phyloP scores from a whole-genome alignment of 1,139 yeast species.

The Pichia sp. region DNA sequence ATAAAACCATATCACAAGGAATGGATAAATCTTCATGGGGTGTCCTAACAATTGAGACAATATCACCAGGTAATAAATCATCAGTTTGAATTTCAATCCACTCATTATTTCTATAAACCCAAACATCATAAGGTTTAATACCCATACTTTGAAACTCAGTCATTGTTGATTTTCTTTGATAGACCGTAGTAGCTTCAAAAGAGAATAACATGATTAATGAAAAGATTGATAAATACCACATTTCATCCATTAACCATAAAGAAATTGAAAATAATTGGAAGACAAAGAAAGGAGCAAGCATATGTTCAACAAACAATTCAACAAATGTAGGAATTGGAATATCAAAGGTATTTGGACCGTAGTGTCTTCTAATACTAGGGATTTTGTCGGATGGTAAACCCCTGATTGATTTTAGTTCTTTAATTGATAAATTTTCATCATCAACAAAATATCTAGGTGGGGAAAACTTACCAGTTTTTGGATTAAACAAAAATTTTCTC shows the following conservation, averaged over 20 bases:
- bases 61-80: constrained; percentile 84
- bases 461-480: constrained; percentile 48
- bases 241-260: constrained; percentile 93
- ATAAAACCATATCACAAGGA: constrained; percentile 88
- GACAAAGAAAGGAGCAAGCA: constrained; percentile 96
- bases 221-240: constrained; percentile 92
- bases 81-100: constrained; percentile 73
- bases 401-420: constrained; percentile 50
- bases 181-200: constrained; percentile 91
- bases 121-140: constrained; percentile 78
- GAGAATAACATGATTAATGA: constrained; percentile 87
- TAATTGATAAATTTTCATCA: constrained; percentile 57
- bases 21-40: constrained; percentile 79
- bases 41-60: constrained; percentile 83
- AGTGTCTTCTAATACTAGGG: constrained; percentile 50
- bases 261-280: constrained; percentile 95
- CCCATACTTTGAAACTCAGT: constrained; percentile 96
- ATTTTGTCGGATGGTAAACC: constrained; percentile 48
- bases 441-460: constrained; percentile 73
- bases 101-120: constrained; percentile 60
- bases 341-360: constrained; percentile 84
- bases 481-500: constrained; percentile 75
- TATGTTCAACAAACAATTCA: constrained; percentile 94
- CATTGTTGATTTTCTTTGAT: constrained; percentile 93
- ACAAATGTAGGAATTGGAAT: constrained; percentile 89